These are phyloP conservation scores for Aspergillus vadensis DNA, from an alignment of 2,329 filamentous ascomycete genomes.

Conservation along the genomic window DNA sequence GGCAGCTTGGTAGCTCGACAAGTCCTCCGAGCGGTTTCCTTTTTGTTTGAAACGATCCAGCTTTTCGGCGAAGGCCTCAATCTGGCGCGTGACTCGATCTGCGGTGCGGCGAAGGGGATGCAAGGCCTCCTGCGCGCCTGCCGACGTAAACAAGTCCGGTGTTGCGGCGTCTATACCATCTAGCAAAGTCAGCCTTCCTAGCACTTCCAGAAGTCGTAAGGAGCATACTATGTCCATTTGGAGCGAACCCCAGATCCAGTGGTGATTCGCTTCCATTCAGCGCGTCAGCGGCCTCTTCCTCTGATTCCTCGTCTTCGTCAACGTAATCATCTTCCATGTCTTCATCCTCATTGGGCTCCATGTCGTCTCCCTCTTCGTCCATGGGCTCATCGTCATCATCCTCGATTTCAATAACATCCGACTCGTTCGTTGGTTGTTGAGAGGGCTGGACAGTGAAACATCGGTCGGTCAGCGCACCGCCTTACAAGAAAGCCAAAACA, in stretches of 20 bases:
- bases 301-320: constrained; percentile 28
- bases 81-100: constrained; percentile 73
- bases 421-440: constrained; percentile 24
- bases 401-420: constrained; percentile 45
- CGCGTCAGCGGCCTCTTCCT: constrained; percentile 30
- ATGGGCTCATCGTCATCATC: constrained; percentile 34
- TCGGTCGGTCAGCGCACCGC: constrained; percentile 16
- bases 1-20: constrained; percentile 64
- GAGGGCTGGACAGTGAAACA: constrained; percentile 21
- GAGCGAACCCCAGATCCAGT: constrained; percentile 15
- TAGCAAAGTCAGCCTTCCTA: constrained; percentile 18
- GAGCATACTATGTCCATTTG: constrained; percentile 24
- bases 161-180: constrained; percentile 24
- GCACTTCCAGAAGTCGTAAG: neutral
- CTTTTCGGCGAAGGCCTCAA: constrained; percentile 81
- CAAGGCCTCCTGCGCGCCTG: constrained; percentile 54
- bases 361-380: constrained; percentile 14
- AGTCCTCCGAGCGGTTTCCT: constrained; percentile 50
- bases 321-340: constrained; percentile 34
- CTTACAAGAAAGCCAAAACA: constrained; percentile 13
- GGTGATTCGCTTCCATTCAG: constrained; percentile 32
- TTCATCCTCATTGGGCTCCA: constrained; percentile 27
- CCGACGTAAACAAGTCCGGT: constrained; percentile 45
- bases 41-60: constrained; percentile 72
- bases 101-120: constrained; percentile 65